Evolutionary conservation across 176 grass and related monocot genomes (phyloP).

Genomic region (Carex parvula): DNA sequence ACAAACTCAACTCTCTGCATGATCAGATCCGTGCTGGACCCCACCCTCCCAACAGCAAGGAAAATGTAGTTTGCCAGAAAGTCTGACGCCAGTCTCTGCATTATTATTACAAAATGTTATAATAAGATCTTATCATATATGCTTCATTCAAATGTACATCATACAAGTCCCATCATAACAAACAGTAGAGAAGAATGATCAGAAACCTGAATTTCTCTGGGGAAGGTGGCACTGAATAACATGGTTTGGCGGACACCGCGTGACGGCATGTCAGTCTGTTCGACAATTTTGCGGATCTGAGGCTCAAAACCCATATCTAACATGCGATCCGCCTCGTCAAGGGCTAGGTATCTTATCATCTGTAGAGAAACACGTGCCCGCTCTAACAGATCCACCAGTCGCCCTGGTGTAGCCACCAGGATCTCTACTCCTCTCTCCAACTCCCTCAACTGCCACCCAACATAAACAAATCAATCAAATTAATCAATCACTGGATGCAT

Average conservation of each 20-base stretch:
- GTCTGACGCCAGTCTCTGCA: conserved; percentile 80
- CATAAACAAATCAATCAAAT: not conserved
- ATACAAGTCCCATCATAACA: not conserved
- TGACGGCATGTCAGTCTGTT: conserved; percentile 89
- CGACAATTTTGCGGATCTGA: conserved; percentile 93
- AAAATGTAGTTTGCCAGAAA: conserved; percentile 84
- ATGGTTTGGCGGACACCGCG: conserved; percentile 84
- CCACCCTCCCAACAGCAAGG: conserved; percentile 97
- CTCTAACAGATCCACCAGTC: conserved; percentile 89
- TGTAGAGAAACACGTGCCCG: conserved; percentile 88
- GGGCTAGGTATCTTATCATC: conserved; percentile 70
- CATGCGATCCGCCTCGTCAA: conserved; percentile 98
- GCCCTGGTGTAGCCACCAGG: conserved; percentile 95
- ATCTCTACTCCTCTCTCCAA: conserved; percentile 94
- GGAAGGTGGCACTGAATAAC: conserved; percentile 97
- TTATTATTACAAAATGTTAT: not conserved
- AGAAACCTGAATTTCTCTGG: conserved; percentile 84
- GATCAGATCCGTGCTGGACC: conserved; percentile 96
- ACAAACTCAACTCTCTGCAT: conserved; percentile 91
- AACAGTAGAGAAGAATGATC: not conserved
- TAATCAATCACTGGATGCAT: not conserved
- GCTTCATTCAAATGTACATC: not conserved
- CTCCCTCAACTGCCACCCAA: conserved; percentile 67
- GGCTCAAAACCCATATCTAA: conserved; percentile 98
- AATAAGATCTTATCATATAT: not conserved